These are phyloP conservation scores for Chlorociboria aeruginascens DNA, from an alignment of 495 filamentous ascomycete genomes.

Conservation along the genomic window DNA sequence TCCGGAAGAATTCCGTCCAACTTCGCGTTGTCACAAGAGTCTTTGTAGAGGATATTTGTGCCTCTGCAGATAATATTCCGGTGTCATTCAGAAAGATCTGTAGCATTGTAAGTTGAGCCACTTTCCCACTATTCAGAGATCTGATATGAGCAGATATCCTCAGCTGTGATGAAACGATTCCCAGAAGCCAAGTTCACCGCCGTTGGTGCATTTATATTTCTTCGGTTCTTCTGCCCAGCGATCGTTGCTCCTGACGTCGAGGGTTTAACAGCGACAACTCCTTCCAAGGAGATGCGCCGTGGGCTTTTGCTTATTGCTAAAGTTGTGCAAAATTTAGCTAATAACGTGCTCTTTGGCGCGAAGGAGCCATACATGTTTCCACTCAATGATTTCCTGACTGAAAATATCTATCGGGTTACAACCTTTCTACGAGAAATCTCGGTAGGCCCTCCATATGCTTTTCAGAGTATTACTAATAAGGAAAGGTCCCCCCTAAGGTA, in stretches of 20 bases:
- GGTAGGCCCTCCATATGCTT: conserved; percentile 20
- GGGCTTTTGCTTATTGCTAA: conserved; percentile 55
- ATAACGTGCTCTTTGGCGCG: conserved; percentile 58
- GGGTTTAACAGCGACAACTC: conserved; percentile 41
- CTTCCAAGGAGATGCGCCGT: conserved; percentile 53
- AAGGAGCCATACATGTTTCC: conserved; percentile 61
- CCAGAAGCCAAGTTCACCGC: conserved; percentile 60
- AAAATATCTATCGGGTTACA: conserved; percentile 51
- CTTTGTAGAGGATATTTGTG: conserved; percentile 55
- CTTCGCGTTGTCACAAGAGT: conserved; percentile 48
- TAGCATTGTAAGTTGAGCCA: conserved; percentile 34
- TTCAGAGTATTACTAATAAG: conserved; percentile 4
- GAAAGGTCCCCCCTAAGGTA: conserved; percentile 29
- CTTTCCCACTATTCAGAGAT: not conserved
- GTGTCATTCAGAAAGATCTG: conserved; percentile 52
- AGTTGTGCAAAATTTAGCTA: conserved; percentile 55
- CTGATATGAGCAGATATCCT: conserved; percentile 32
- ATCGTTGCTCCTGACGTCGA: conserved; percentile 57
- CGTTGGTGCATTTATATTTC: conserved; percentile 56
- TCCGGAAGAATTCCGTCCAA: conserved; percentile 47
- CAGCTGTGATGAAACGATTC: conserved; percentile 43
- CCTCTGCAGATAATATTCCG: conserved; percentile 44
- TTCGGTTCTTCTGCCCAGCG: conserved; percentile 58
- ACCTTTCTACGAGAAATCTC: conserved; percentile 52
- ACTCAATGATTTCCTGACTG: conserved; percentile 49